These are phyloP conservation scores for Aspergillus novoparasiticus DNA, from an alignment of 2,329 filamentous ascomycete genomes.

Conservation along the genomic window DNA sequence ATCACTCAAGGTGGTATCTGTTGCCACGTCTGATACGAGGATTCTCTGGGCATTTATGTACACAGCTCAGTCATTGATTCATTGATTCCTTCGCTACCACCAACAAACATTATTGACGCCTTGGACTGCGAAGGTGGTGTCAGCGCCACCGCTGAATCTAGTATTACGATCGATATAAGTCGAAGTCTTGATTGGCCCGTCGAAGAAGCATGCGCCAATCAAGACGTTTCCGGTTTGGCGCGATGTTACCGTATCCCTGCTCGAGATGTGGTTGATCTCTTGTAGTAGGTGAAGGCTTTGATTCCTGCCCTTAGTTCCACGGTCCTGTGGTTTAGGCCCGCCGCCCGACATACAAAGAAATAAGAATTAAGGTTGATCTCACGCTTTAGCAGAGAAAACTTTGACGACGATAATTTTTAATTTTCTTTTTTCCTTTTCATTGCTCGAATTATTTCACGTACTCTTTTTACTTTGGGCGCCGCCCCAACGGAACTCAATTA, in stretches of 20 bases:
- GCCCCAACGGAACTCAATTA: not conserved
- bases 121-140: not conserved
- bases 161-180: not conserved
- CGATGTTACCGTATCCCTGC: conserved; percentile 11
- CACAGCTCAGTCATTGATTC: not conserved
- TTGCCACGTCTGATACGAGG: not conserved
- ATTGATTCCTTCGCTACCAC: not conserved
- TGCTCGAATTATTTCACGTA: not conserved
- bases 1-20: conserved; percentile 6
- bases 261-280: not conserved
- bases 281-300: not conserved
- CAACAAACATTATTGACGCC: not conserved
- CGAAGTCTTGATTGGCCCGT: not conserved
- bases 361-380: conserved; percentile 4
- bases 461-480: not conserved
- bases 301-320: not conserved
- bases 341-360: not conserved
- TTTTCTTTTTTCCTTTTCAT: not conserved
- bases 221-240: not conserved
- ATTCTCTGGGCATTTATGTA: not conserved
- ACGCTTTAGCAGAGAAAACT: not conserved
- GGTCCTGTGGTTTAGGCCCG: not conserved
- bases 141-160: not conserved
- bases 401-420: not conserved
- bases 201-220: not conserved